These are phyloP conservation scores for Xylaria sp. DNA, from an alignment of 2,329 filamentous ascomycete genomes.

Conservation along the genomic window DNA sequence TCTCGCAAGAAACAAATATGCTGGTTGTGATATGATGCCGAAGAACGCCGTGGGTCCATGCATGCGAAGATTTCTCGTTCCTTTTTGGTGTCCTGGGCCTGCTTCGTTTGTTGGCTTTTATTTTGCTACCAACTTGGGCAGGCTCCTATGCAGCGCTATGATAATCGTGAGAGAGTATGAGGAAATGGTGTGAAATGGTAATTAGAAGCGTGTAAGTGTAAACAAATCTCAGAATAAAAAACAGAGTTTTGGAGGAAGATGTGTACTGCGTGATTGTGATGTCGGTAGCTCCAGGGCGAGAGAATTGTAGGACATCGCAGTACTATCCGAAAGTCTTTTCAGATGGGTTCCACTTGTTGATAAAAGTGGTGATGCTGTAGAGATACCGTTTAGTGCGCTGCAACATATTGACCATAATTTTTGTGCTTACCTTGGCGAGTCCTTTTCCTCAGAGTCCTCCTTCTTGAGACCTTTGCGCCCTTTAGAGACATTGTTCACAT, in stretches of 20 bases:
- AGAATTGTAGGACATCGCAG: neutral
- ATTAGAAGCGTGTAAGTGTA: slow-evolving; percentile 24
- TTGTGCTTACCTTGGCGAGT: slow-evolving; percentile 47
- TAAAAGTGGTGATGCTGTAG: slow-evolving; percentile 45
- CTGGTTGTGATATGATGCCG: slow-evolving; percentile 18
- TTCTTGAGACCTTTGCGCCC: slow-evolving; percentile 48
- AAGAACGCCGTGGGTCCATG: slow-evolving; percentile 28
- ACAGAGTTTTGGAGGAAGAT: neutral
- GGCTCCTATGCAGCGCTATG: slow-evolving; percentile 37
- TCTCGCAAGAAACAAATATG: slow-evolving; percentile 23
- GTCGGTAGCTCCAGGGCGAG: neutral
- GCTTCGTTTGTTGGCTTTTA: slow-evolving; percentile 25
- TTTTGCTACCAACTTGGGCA: slow-evolving; percentile 20
- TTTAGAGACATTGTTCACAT: slow-evolving; percentile 57
- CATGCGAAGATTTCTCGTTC: slow-evolving; percentile 29
- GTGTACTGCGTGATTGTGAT: slow-evolving; percentile 1
- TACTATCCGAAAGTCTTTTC: slow-evolving; percentile 39
- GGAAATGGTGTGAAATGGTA: neutral
- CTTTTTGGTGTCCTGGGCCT: slow-evolving; percentile 29
- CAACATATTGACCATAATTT: neutral
- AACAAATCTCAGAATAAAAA: slow-evolving; percentile 1
- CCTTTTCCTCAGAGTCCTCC: slow-evolving; percentile 50
- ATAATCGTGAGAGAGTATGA: slow-evolving; percentile 17
- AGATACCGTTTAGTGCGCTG: slow-evolving; percentile 32
- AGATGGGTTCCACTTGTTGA: slow-evolving; percentile 48